Evolutionary conservation across 73 alveolate species (phyloP), one percentile per base, ranked within the genome.

Genomic region (Symbiodinium natans): DNA sequence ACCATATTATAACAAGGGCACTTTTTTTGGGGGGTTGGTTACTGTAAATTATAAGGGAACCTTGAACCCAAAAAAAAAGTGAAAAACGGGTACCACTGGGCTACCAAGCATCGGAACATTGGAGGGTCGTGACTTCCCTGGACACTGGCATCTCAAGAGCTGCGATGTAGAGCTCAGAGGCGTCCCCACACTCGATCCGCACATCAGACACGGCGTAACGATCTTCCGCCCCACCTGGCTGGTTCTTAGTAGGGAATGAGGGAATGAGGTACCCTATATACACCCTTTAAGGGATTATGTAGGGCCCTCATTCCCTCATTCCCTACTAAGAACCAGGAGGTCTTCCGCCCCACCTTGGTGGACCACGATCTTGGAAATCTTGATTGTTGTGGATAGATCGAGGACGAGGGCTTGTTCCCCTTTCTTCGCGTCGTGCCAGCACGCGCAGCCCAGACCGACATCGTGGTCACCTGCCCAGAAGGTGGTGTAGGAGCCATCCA

Each of bases 391-490:
- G 36, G 36, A 13, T 25, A 59, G 31, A n/a, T 59, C 77, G 34
- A 59, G 31, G 17, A 59, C 33, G 77, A 59, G 77, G 27, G 27
- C 36, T 59, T 59, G 77, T 6, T 11, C 77, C 3, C 33, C 77
- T n/a, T 59, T 59, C 77, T 59, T 59, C 33, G 77, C 5, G 33
- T 13, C 77, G 33, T 59, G 77, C 77, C 77, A 59, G 77, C 77
- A 59, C 33, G 77, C 3, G 77, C 77, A 59, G 77, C 77, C 33
- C 77, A 59, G 3, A 4, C 77, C 77, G 8, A 59, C 33, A 19
- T 59, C 77, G 77, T 59, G 77, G 31, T 59, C 77, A 13, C 77
- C 77, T 59, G 77, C 77, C 77, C 77, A 59, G 31, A 19, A 59
- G 8, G 77, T 59, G 6, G 77, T 11, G 36, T 19, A 25, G 36